Conservation (phyloP, 306 rosid species). For the Prunus salicina region DNA sequence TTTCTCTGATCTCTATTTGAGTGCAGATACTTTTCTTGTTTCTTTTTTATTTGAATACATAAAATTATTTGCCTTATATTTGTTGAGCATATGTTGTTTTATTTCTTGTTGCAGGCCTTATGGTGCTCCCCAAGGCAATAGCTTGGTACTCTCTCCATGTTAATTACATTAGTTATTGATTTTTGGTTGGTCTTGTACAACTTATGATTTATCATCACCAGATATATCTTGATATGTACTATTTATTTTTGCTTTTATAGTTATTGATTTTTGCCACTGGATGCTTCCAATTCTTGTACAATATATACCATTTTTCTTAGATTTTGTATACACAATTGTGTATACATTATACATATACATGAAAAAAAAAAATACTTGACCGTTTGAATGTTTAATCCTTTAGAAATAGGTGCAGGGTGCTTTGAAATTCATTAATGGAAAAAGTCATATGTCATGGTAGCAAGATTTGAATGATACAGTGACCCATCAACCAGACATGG, state of each 20-base stretch:
- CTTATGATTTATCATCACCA: neutral
- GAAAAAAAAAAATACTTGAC: neutral
- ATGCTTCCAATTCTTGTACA: neutral
- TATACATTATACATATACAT: too few relatives aligned
- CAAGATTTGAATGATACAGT: neutral
- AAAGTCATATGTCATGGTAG: neutral
- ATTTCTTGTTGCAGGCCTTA: conserved; percentile 35
- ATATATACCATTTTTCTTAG: too few relatives aligned
- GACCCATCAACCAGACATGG: neutral
- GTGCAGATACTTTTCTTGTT: neutral
- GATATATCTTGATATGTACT: neutral
- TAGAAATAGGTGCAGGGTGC: neutral
- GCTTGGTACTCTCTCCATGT: neutral
- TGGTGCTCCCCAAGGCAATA: conserved; percentile 33
- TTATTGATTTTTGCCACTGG: neutral
- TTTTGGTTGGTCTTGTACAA: neutral
- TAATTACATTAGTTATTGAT: too few relatives aligned
- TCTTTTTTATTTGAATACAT: neutral
- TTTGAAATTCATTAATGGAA: neutral
- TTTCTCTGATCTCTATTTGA: neutral
- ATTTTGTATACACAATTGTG: too few relatives aligned
- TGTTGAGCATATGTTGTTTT: neutral
- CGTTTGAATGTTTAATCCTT: neutral
- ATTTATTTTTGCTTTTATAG: neutral
- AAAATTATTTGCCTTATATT: neutral